Evolutionary conservation across 1,284 basidiomycete genomes (phyloP), one percentile per base, ranked within the genome.

Genomic region (Naganishia liquefaciens): DNA sequence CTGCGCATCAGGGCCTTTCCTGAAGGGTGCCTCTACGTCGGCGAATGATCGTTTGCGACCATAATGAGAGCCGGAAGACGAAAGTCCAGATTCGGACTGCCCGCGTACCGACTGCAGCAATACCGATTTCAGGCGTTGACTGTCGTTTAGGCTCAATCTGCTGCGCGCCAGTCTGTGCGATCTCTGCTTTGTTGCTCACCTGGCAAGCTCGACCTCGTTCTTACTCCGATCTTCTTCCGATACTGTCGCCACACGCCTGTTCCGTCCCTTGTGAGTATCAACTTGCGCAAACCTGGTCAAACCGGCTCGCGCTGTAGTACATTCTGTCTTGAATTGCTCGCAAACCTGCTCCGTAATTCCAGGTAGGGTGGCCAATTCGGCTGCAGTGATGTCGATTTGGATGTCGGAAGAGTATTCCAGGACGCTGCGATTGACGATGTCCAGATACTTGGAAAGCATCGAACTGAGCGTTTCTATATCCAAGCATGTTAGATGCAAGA

Each of bases 121-220:
- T 23, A 60, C 43, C 21, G 46, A 25, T 23, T 50, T 49, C 23
- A 60, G 57, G 17, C 46, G 57, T 60, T 60, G 57, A 40, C 57
- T 60, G 30, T 17, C 6, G 25, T 11, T 21, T 5, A 49, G 47
- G 27, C 30, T 25, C 15, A 10, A n/a, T 17, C 7, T 44, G n/a
- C 7, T 44, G 42, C 25, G n/a, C n/a, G n/a, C 23, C 21, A 49
- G 21, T 2, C 3, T 9, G 40, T 46, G 25, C 27, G 21, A 46
- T n/a, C 28, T 3, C 17, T 5, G n/a, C 27, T 17, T 11, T 9
- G 11, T 40, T 6, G 23, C 57, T 39, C n/a, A 60, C 57, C 46
- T 60, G 13, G 57, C 57, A n/a, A 28, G 23, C 3, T 60, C 46
- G 33, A 60, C 9, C 25, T 50, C 46, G n/a, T 15, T 3, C 27